Evolutionary conservation across 192 early-diverging fungal genomes (phyloP), one percentile per base, ranked within the genome.

Genomic region (Neocallimastix lanati): DNA sequence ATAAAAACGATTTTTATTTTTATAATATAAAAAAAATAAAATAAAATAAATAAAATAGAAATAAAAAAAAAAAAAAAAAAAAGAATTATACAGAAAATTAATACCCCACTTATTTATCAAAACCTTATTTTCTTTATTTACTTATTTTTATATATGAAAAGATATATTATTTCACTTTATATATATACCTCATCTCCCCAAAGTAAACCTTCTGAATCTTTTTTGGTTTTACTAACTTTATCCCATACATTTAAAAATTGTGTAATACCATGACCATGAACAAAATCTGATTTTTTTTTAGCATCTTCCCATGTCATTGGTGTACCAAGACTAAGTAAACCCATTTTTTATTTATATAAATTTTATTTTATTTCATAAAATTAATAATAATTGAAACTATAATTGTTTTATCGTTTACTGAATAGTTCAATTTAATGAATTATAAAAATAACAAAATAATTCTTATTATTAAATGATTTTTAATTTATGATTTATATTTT

Each of bases 151-250:
- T 33, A 33, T 11, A 33, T 33, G 11, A 33, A 33, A 13, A 37
- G 6, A 37, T 37, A 37, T 14, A 37, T 7, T 67, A 9, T 11
- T 67, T 67, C n/a, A n/a, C 21, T 50, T 50, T 50, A n/a, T 27
- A 35, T 25, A 15, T 78, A 83, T 87, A 96, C 95, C 89, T 99
- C 97, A 82, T 99, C 97, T 79, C 97, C 97, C 96, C 96, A 99
- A 28, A 95, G 86, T 18, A 97, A 88, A 77, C 86, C 50, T 27
- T 67, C 25, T 67, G 50, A 87, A 85, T 96, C 93, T 78, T 91
- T 93, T 81, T 92, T 86, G 58, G 92, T 88, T 76, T 90, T 83
- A 90, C 97, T 97, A 80, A 91, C 87, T 79, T 88, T 87, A 78
- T 91, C 85, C 88, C 93, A 99, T 38, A 96, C 92, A 84, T 92